phyloP scores from a whole-genome alignment of 2,329 filamentous ascomycete genomes.

The Tympanopsis confertula region DNA sequence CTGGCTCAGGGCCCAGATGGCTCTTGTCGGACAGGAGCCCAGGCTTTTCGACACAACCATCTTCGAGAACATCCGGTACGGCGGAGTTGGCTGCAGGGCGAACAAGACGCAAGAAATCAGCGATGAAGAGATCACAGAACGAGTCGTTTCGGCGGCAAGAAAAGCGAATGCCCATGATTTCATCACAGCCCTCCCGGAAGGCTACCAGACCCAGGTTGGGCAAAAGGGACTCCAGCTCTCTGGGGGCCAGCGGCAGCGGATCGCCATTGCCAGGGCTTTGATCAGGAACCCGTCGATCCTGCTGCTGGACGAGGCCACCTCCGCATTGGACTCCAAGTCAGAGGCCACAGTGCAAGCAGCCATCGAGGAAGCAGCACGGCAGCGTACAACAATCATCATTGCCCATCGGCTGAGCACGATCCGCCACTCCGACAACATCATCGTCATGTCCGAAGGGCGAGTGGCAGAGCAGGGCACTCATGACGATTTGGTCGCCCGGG shows the following conservation, averaged over 20 bases:
- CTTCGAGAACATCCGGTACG: slow-evolving; percentile 38
- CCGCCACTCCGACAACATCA: slow-evolving; percentile 50
- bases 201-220: slow-evolving; percentile 51
- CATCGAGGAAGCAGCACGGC: slow-evolving; percentile 35
- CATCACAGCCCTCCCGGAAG: slow-evolving; percentile 34
- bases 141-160: slow-evolving; percentile 33
- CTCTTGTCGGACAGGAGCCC: slow-evolving; percentile 40
- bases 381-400: slow-evolving; percentile 55
- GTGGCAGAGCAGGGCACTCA: slow-evolving; percentile 53
- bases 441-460: slow-evolving; percentile 48
- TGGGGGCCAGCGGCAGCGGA: slow-evolving; percentile 55
- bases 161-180: slow-evolving; percentile 36
- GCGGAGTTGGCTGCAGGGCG: slow-evolving; percentile 25
- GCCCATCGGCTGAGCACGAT: slow-evolving; percentile 50
- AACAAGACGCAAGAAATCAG: slow-evolving; percentile 20
- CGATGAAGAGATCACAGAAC: slow-evolving; percentile 27
- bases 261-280: slow-evolving; percentile 57
- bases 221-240: slow-evolving; percentile 54
- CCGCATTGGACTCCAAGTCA: slow-evolving; percentile 21
- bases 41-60: slow-evolving; percentile 40
- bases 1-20: slow-evolving; percentile 39
- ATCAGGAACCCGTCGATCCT: slow-evolving; percentile 51
- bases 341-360: slow-evolving; percentile 33
- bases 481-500: slow-evolving; percentile 35
- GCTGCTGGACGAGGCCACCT: slow-evolving; percentile 57